phyloP scores from a whole-genome alignment of 1,284 basidiomycete genomes.

The Rhodotorula sp. region DNA sequence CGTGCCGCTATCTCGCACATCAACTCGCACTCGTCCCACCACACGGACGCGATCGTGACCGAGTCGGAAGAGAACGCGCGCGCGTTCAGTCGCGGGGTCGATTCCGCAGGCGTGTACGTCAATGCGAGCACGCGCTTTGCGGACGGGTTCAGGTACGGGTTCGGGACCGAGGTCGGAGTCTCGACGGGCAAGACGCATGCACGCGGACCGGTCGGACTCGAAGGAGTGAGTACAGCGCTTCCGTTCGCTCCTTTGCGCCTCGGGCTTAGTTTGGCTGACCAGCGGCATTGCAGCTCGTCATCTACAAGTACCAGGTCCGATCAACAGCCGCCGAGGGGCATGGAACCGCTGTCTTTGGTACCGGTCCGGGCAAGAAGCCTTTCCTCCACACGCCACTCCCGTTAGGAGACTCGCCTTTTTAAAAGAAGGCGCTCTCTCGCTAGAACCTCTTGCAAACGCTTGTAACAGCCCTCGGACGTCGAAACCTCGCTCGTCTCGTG shows the following conservation, averaged over 20 bases:
- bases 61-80: slow-evolving; percentile 66
- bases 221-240: slow-evolving; percentile 56
- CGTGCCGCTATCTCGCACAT: slow-evolving; percentile 78
- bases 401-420: slow-evolving; percentile 27
- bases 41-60: slow-evolving; percentile 93
- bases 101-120: slow-evolving; percentile 88
- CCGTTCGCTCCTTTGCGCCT: neutral
- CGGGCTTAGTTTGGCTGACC: neutral
- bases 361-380: slow-evolving; percentile 65
- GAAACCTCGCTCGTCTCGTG: no score
- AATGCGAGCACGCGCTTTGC: slow-evolving; percentile 95
- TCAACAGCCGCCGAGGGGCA: slow-evolving; percentile 71
- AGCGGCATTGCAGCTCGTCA: slow-evolving; percentile 59
- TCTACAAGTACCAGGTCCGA: slow-evolving; percentile 88
- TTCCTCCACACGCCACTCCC: slow-evolving; percentile 63
- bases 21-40: slow-evolving; percentile 88
- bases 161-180: slow-evolving; percentile 97
- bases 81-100: slow-evolving; percentile 79
- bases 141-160: slow-evolving; percentile 94
- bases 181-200: slow-evolving; percentile 96
- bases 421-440: neutral
- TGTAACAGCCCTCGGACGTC: neutral
- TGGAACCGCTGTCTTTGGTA: slow-evolving; percentile 74
- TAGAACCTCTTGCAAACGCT: neutral
- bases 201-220: slow-evolving; percentile 90